Evolutionary conservation across 2,329 filamentous ascomycete species (phyloP), one percentile per base, ranked within the genome.

Genomic region (Plectosphaerella plurivora): DNA sequence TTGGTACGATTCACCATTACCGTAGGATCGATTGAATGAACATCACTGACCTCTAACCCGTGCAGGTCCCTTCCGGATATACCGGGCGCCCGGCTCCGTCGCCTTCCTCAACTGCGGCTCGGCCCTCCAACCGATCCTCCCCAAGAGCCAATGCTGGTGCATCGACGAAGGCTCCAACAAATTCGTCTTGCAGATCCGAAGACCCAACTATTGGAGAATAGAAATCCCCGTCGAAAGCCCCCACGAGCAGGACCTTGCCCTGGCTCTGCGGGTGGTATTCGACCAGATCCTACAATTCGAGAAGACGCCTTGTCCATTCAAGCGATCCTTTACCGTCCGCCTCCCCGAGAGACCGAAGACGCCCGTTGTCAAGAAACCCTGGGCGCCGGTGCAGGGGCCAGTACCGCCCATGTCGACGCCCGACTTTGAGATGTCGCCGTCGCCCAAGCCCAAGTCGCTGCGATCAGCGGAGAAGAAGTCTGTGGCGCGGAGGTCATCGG

Each of bases 101-200:
- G 89, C 90, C 12, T 97, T 96, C 63, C 77, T 97, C 10, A 93
- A 88, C 68, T 96, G 91, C 57, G 89, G 89, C 54, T 84, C 83
- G 51, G 86, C 92, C 15, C 78, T 96, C 16, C 89, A 94, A 62
- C 88, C 92, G 11, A 94, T 97, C 56, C 73, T 97, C 50, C 90
- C 89, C 22, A 90, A 90, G 67, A 95, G 91, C 53, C 91, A 96
- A 69, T 95, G 89, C 65, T 97, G 92, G 92, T 95, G 89, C 66
- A 88, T 97, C 33, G 89, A 95, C 66, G 88, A 90, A 53, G 81
- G 86, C 52, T 87, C 87, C 41, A 91, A 76, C 68, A 81, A 86
- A 60, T 96, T 96, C 60, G 88, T 96, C n/a, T 73, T 97, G 54
- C 88, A 92, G 58, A 90, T 95, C 58, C 80, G 91, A 20, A 83